Base-by-base conservation (phyloP, 139 green algal genomes). In the Coelastrella sp. region DNA sequence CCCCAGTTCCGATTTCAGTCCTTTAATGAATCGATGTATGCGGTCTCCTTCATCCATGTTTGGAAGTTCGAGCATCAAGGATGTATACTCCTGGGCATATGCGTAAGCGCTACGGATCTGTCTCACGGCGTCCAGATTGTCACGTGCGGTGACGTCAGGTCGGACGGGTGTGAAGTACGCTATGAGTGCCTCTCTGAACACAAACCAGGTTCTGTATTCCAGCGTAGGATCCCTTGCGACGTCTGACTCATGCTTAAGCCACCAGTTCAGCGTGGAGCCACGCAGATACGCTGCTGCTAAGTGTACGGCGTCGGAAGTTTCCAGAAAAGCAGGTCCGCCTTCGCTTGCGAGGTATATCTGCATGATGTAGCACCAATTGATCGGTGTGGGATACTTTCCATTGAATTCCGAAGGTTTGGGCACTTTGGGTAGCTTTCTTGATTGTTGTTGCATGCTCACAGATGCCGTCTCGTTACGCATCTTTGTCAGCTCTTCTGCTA, bases 21-120 rank as follows among this genome's bases (percentile, higher is more conserved):
- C 45, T 30, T 89, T 89, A 15, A 89, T 72, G 5, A 73, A 86
- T 3, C 85, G 83, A 27, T 84, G 51, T 41, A 86, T 89, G 37
- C 85, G 45, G 5, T 60, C 57, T 8, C 79, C 45, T 32, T 89
- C 85, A 27, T 67, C 79, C 19, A 57, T 51, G 17, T 85, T 85
- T 30, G 72, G 72, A 38, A 50, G 80, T n/a, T 68, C 67, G n/a
- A 30, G 67, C 63, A 78, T 79, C 76, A 4, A 85, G 60, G 11
- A 85, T 63, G 40, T 66, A 67, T 76, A 67, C 79, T 34, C 79
- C 60, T 69, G 53, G 8, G 53, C 53, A 63, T 63, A 63, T 30
- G 53, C 53, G 19, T 63, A 63, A 63, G 27, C 53, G 19, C 53
- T 63, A 27, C 53, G 53, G 19, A 27, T n/a, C 19, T 63, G 53